Percentiles rank a stretch among this genome's conserved stretches.
phyloP scores from a whole-genome alignment of 2,329 filamentous ascomycete species.

The Ascochyta fabae region DNA sequence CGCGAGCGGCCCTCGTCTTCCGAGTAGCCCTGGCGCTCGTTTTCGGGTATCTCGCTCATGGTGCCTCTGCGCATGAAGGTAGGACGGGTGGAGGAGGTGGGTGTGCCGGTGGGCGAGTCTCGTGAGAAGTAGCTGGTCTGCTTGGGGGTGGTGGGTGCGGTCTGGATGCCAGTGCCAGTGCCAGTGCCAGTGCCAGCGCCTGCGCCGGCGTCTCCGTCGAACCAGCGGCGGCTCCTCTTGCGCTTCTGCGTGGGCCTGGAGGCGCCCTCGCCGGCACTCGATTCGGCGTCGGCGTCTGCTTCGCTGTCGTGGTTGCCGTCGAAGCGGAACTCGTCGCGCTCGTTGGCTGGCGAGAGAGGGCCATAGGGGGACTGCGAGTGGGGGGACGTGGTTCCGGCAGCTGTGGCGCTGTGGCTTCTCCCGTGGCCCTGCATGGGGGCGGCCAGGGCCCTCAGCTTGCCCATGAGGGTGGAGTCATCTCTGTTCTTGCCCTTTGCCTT shows the following conservation, averaged over 20 bases:
- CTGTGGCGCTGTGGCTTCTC: constrained; percentile 55
- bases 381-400: constrained; percentile 49
- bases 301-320: constrained; percentile 70
- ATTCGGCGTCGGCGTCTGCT: constrained; percentile 79
- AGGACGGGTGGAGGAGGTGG: constrained; percentile 35
- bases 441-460: constrained; percentile 77
- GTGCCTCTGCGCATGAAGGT: constrained; percentile 63
- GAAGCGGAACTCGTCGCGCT: constrained; percentile 56
- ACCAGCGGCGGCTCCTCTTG: constrained; percentile 68
- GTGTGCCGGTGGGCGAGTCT: constrained; percentile 46
- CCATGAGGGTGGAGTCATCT: constrained; percentile 72
- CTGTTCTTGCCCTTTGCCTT: constrained; percentile 61
- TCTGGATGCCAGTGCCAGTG: constrained; percentile 55
- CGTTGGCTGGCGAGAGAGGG: constrained; percentile 56
- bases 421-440: constrained; percentile 60
- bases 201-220: constrained; percentile 49
- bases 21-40: constrained; percentile 55
- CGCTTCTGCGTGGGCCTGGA: constrained; percentile 59
- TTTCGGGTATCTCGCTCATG: constrained; percentile 56
- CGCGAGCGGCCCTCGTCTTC: constrained; percentile 60
- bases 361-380: constrained; percentile 48
- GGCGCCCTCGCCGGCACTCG: constrained; percentile 76
- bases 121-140: constrained; percentile 60
- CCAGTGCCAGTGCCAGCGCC: constrained; percentile 17
- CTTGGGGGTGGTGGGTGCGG: constrained; percentile 71